Evolutionary conservation across 2,329 filamentous ascomycete genomes (phyloP), one percentile per base, ranked within the genome.

Genomic region (Fusarium coffeatum): DNA sequence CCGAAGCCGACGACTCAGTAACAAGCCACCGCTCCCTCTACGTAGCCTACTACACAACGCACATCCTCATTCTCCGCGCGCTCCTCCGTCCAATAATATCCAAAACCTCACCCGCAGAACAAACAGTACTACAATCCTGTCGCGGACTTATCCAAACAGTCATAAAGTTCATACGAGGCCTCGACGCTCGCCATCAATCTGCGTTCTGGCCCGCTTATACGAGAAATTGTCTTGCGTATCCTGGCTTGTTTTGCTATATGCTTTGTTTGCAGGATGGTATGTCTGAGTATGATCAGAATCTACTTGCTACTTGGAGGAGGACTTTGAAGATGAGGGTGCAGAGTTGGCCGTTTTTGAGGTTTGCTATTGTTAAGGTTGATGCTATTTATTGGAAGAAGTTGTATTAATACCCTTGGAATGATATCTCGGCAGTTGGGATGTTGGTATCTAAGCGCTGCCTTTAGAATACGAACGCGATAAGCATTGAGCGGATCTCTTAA

Each of bases 361-460:
- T 59, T 22, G 56, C 56, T 6, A 59, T 59, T 1, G 56, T 59
- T 15, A 59, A 59, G n/a, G 56, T 59, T 30, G 56, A 59, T 8
- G 56, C 56, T 4, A 57, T 59, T 8, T 59, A 59, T 4, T 59
- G 56, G 56, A 59, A 59, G 41, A 59, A 59, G 25, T 16, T 59
- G 8, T 59, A 59, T 3, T 42, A 45, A 1, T 43, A 25, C 13
- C 13, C 10, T 10, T n/a, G 4, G 34, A 37, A 18, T 30, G 28
- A 30, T 18, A 16, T 34, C 7, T 34, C 15, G 32, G 16, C 16
- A 34, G 9, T 34, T 18, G 8, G 32, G 8, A 34, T 34, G 15
- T 34, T 16, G 8, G 16, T 34, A 18, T 34, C 16, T 34, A 34
- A 34, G 32, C 32, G 16, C 32, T 18, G 16, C 32, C 9, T 34